Evolutionary conservation across 2,329 filamentous ascomycete species (phyloP).

Genomic region (Colletotrichum viniferum): DNA sequence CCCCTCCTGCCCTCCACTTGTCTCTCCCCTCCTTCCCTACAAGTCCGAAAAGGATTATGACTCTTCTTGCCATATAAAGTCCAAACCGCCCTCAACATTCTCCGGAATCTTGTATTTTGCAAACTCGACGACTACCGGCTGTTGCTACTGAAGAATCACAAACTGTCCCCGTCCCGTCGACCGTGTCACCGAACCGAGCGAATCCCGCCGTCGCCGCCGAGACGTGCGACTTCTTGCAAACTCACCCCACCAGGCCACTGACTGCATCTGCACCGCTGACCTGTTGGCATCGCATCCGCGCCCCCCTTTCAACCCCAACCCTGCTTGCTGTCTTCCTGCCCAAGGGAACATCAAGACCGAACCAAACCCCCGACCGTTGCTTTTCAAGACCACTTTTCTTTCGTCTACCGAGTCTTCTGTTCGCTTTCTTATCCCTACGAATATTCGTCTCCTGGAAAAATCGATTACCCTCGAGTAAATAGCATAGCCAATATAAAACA

Average conservation of each 20-base stretch:
- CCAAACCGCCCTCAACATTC: neutral
- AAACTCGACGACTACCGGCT: neutral
- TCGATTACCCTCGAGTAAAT: conserved; percentile 3
- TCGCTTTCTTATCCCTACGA: neutral
- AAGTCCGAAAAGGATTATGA: neutral
- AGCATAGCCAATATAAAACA: conserved; percentile 22
- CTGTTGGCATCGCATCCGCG: neutral
- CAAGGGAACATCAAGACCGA: conserved; percentile 13
- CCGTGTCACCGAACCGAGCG: neutral
- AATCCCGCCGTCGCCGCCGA: neutral
- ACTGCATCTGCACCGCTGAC: conserved; percentile 10
- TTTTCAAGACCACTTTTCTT: neutral
- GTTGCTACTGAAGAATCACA: neutral
- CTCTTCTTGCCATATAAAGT: conserved; percentile 9
- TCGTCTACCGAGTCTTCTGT: conserved; percentile 1
- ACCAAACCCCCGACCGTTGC: neutral
- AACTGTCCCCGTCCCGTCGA: neutral
- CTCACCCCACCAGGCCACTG: conserved; percentile 13
- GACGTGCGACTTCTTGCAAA: neutral
- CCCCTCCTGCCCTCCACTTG: conserved; percentile 19
- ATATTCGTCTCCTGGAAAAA: neutral
- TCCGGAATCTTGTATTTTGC: neutral
- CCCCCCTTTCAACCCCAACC: neutral
- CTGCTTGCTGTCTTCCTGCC: conserved; percentile 14
- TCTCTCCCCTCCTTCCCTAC: conserved; percentile 8